Conservation (phyloP, 352 stramenopile species). For the Globisporangium heterothallicum region DNA sequence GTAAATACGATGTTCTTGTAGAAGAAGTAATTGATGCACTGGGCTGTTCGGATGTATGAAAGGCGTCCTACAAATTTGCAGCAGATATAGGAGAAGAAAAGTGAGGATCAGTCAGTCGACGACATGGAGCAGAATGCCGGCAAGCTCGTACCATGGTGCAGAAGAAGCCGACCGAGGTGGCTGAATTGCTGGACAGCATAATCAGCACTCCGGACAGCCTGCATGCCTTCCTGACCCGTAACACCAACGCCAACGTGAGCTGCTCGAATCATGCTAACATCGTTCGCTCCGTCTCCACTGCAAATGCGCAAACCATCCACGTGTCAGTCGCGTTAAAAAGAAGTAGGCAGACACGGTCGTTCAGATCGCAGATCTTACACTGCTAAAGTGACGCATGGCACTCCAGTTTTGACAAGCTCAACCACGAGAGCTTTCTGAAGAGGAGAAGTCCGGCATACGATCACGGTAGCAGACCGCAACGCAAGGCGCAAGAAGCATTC, state of each 20-base stretch:
- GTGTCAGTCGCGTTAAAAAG: background rate
- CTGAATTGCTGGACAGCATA: constrained; percentile 84
- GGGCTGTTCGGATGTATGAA: constrained; percentile 94
- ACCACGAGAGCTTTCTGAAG: constrained; percentile 91
- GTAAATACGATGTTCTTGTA: constrained; percentile 98
- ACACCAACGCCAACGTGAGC: constrained; percentile 98
- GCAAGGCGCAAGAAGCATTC: constrained; percentile 66
- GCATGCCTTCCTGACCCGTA: constrained; percentile 94
- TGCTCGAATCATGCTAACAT: constrained; percentile 99
- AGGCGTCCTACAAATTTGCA: constrained; percentile 69
- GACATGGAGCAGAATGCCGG: background rate
- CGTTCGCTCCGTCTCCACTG: constrained; percentile 98
- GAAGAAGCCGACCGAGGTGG: constrained; percentile 60
- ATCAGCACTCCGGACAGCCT: constrained; percentile 75
- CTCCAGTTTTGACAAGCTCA: constrained; percentile 88
- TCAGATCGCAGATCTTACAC: constrained; percentile 53
- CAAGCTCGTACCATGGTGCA: constrained; percentile 51
- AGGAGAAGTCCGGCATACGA: constrained; percentile 85
- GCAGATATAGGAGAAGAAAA: background rate
- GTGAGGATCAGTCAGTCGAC: background rate
- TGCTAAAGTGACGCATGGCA: constrained; percentile 87
- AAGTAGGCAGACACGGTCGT: background rate
- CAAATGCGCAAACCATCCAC: background rate
- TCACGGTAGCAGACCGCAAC: constrained; percentile 72
- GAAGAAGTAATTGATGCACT: constrained; percentile 97